Percentiles rank a stretch among this genome's conserved stretches.
phyloP scores from a whole-genome alignment of 306 rosid species.

The Parietaria judaica region DNA sequence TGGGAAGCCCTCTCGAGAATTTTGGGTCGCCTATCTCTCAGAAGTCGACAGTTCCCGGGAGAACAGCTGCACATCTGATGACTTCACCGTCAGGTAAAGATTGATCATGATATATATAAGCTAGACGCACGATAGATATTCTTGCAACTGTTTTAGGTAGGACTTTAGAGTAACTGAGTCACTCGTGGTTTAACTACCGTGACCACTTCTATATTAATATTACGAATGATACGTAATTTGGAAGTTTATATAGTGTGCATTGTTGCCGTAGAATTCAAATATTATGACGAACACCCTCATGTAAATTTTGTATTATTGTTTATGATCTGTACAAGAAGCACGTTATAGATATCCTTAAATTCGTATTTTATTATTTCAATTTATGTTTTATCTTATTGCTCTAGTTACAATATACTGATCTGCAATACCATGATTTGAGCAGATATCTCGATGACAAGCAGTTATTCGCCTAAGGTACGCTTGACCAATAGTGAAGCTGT shows the following conservation, averaged over 20 bases:
- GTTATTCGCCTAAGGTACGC: slow-evolving; percentile 47
- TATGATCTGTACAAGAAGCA: no score
- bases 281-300: no score
- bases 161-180: neutral
- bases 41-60: slow-evolving; percentile 45
- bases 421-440: slow-evolving; percentile 22
- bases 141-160: neutral
- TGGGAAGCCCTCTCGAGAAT: slow-evolving; percentile 46
- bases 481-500: slow-evolving; percentile 20
- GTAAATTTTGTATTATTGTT: no score
- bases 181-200: neutral
- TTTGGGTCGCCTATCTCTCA: slow-evolving; percentile 42
- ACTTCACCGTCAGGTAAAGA: slow-evolving; percentile 48
- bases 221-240: neutral
- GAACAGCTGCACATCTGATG: slow-evolving; percentile 29
- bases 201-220: neutral
- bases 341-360: no score
- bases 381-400: slow-evolving; percentile 16
- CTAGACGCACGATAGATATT: neutral
- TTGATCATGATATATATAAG: neutral
- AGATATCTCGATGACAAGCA: slow-evolving; percentile 47
- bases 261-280: neutral
- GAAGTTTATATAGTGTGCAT: neutral
- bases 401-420: slow-evolving; percentile 27
- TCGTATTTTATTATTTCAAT: neutral